phyloP scores from a whole-genome alignment of 306 rosid genomes.

The Rosa chinensis region DNA sequence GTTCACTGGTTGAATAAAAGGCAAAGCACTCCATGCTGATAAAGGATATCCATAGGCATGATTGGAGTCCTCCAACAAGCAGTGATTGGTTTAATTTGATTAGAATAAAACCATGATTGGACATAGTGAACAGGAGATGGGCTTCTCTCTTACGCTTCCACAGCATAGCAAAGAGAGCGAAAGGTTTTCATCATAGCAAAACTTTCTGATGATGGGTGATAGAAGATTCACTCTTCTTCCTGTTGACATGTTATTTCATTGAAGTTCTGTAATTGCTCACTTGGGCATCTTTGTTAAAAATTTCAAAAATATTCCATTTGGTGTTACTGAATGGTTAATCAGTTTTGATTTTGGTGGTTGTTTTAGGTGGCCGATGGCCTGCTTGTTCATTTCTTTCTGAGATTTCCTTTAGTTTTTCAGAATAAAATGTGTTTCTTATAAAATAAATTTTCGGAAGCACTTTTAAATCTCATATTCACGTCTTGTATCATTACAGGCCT shows the following conservation, averaged over 20 bases:
- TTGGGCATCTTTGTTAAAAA: background rate
- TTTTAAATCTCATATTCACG: conserved; percentile 8
- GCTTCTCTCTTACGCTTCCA: conserved; percentile 1
- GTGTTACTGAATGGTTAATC: background rate
- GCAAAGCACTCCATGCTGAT: background rate
- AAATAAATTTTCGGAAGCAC: no score
- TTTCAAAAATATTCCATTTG: background rate
- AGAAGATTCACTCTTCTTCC: background rate
- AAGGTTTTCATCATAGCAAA: background rate
- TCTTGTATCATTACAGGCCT: conserved; percentile 49
- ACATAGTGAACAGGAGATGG: background rate
- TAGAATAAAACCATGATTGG: background rate
- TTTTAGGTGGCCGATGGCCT: background rate
- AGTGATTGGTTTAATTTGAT: conserved; percentile 5
- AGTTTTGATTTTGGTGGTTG: background rate
- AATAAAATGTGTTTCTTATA: background rate
- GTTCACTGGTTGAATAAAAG: background rate
- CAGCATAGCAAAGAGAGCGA: background rate
- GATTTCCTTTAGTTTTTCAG: background rate
- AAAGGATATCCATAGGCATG: background rate
- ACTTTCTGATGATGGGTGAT: background rate
- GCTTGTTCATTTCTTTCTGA: background rate
- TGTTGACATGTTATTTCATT: conserved; percentile 4
- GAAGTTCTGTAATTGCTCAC: background rate
- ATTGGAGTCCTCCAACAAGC: background rate